phyloP scores from a whole-genome alignment of 2,329 filamentous ascomycete species.

The Aspergillus jensenii region DNA sequence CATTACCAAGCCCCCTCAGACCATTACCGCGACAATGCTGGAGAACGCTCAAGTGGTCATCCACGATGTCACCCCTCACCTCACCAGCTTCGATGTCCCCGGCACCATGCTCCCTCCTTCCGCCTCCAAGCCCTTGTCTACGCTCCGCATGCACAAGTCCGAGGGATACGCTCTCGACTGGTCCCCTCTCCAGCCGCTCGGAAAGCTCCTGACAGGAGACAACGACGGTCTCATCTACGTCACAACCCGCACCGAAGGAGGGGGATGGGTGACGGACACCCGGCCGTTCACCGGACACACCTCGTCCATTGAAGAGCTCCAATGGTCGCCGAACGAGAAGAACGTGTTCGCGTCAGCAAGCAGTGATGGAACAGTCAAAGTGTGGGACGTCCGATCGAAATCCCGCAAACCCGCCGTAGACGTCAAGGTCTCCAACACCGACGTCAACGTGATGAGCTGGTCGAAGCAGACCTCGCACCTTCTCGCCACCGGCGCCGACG shows the following conservation, averaged over 20 bases:
- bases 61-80: conserved; percentile 89
- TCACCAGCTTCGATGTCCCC: conserved; percentile 85
- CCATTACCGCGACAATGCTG: conserved; percentile 86
- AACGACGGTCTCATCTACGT: conserved; percentile 85
- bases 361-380: conserved; percentile 88
- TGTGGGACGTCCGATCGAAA: conserved; percentile 95
- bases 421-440: conserved; percentile 76
- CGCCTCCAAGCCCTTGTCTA: conserved; percentile 85
- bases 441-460: conserved; percentile 98
- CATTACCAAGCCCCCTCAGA: conserved; percentile 70
- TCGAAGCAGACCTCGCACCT: conserved; percentile 84
- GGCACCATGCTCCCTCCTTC: conserved; percentile 76
- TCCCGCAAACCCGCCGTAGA: conserved; percentile 83
- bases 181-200: conserved; percentile 77
- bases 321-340: conserved; percentile 92
- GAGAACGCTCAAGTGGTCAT: conserved; percentile 87
- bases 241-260: conserved; percentile 82
- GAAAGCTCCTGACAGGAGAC: conserved; percentile 89
- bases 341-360: conserved; percentile 94
- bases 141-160: conserved; percentile 83
- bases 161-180: conserved; percentile 98
- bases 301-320: conserved; percentile 86
- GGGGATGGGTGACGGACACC: conserved; percentile 84
- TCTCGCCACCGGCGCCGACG: conserved; percentile 87
- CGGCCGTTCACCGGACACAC: conserved; percentile 81